Percentiles rank a stretch among this genome's conserved stretches.
phyloP scores from a whole-genome alignment of 2,329 filamentous ascomycete species.

The Ophiostoma sp. region DNA sequence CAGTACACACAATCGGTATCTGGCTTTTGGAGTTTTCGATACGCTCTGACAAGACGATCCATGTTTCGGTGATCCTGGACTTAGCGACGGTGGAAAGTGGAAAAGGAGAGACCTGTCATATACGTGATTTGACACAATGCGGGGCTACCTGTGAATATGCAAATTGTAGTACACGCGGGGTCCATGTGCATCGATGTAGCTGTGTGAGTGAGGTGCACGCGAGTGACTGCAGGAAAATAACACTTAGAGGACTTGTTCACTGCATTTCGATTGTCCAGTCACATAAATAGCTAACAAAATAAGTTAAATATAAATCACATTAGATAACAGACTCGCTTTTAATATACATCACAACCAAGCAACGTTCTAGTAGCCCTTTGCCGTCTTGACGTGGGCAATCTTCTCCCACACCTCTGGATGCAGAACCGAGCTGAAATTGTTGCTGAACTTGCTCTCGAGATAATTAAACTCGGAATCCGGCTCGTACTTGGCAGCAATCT shows the following conservation, averaged over 20 bases:
- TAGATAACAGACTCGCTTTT: background rate
- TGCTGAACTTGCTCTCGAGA: slow-evolving; percentile 27
- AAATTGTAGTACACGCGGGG: background rate
- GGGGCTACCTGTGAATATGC: background rate
- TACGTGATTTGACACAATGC: too few relatives aligned
- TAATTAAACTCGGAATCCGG: slow-evolving; percentile 25
- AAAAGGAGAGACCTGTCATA: too few relatives aligned
- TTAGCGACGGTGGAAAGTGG: too few relatives aligned
- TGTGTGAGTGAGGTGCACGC: background rate
- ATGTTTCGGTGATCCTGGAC: too few relatives aligned
- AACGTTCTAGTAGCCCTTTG: slow-evolving; percentile 24
- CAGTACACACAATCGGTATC: too few relatives aligned
- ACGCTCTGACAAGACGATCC: too few relatives aligned
- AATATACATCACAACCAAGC: background rate
- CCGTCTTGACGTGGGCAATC: slow-evolving; percentile 26
- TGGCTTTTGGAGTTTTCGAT: too few relatives aligned
- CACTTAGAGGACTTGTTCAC: too few relatives aligned
- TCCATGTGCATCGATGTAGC: background rate
- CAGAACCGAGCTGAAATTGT: slow-evolving; percentile 27
- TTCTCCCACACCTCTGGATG: slow-evolving; percentile 25
- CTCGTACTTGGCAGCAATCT: slow-evolving; percentile 24
- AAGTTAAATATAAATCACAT: background rate
- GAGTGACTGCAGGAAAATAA: too few relatives aligned
- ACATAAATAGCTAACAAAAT: too few relatives aligned
- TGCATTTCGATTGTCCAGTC: too few relatives aligned